These are phyloP conservation scores for Nicotiana paniculata DNA, from an alignment of 257 asterid genomes.

Conservation along the genomic window DNA sequence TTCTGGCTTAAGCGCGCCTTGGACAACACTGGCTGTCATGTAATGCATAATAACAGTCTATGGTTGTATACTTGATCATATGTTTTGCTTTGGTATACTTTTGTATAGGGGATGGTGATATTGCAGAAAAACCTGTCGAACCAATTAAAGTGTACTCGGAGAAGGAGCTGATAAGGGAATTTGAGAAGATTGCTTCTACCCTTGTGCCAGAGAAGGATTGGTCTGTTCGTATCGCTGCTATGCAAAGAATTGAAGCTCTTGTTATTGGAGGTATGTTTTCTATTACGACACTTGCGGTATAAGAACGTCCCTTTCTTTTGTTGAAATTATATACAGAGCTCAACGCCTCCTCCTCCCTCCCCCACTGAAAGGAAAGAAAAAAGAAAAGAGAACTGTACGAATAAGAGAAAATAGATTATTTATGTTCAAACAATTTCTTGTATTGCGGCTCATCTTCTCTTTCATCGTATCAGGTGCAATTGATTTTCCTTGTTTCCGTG, in stretches of 20 bases:
- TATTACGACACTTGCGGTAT: conserved; percentile 5
- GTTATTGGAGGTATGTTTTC: conserved; percentile 79
- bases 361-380: background rate
- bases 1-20: no score
- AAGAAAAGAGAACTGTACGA: background rate
- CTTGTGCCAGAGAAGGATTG: conserved; percentile 98
- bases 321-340: background rate
- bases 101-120: conserved; percentile 76
- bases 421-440: background rate
- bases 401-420: background rate
- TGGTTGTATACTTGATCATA: conserved; percentile 1
- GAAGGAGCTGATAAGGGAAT: conserved; percentile 91
- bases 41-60: background rate
- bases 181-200: conserved; percentile 84
- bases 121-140: conserved; percentile 84
- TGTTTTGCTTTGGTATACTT: conserved; percentile 8
- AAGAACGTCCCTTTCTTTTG: conserved; percentile 1
- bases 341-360: background rate
- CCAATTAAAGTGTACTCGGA: conserved; percentile 92
- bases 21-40: background rate
- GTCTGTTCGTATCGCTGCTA: conserved; percentile 90
- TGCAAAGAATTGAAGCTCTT: conserved; percentile 96
- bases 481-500: conserved; percentile 88
- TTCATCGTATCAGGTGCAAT: conserved; percentile 59
- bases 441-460: background rate